Evolutionary conservation across 129 eudicot genomes (phyloP), one percentile per base, ranked within the genome.

Genomic region (Cynara cardunculus): DNA sequence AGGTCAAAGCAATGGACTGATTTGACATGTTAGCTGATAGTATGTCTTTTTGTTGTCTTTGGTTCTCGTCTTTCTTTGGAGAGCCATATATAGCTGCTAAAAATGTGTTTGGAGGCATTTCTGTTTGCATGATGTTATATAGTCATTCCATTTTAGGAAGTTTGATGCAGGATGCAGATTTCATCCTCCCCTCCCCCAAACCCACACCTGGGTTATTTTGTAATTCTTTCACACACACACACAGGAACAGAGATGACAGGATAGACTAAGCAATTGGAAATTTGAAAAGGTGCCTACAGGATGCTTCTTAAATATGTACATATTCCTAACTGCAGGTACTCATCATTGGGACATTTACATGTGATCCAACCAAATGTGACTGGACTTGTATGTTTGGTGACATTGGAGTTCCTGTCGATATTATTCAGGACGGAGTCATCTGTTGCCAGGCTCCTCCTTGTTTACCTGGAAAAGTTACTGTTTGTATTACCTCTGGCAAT

Each of bases 321-420:
- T 77, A 30, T 65, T 85, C 66, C 31, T 74, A 68, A 14, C 7
- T 90, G 88, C 92, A 96, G 98, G 91, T 96, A 62, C 72, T 96
- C 72, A 87, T 96, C 75, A 74, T 96, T 79, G 99, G 99, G 70
- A 85, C 91, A 69, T 96, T 96, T 88, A 84, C 87, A 61, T 89
- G 91, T 73, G 89, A 89, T 76, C 93, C 97, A 24, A 88, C 91
- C 39, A 90, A 87, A 25, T 62, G 59, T 77, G 67, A 85, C 41
- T 95, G 97, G 98, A 77, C 84, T 73, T 96, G 97, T 84, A 92
- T 96, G 99, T 90, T 96, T 86, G 97, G 97, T 71, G 91, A 92
- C 80, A 84, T 78, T 83, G 95, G 91, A 89, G 97, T 96, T 78
- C 97, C 99, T 65, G 77, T 86, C 59, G 87, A 96, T 90, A 85